Conservation (phyloP, 768 basidiomycete genomes). For the Termitomyces sp. region DNA sequence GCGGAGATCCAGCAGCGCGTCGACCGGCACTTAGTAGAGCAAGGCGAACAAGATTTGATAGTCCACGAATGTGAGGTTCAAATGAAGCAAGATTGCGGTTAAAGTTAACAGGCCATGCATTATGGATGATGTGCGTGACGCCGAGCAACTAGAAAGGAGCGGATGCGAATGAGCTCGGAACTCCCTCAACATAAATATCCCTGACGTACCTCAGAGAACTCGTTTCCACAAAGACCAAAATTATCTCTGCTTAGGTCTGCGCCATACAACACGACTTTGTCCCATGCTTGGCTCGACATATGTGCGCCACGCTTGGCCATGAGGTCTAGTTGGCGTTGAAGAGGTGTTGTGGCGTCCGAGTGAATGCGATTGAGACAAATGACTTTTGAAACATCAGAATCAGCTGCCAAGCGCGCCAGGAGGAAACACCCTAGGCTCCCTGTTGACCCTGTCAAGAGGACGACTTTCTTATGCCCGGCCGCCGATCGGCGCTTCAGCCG, state of each 20-base stretch:
- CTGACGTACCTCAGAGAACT: constrained; percentile 21
- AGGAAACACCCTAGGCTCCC: constrained; percentile 34
- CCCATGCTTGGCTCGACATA: constrained; percentile 22
- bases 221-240: constrained; percentile 22
- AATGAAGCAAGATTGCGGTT: constrained; percentile 38
- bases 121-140: constrained; percentile 29
- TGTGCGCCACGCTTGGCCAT: constrained; percentile 27
- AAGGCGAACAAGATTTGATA: constrained; percentile 29
- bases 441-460: constrained; percentile 35
- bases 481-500: constrained; percentile 5
- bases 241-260: constrained; percentile 22
- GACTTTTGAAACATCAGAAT: constrained; percentile 23
- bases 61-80: constrained; percentile 33
- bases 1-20: constrained; percentile 11
- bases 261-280: constrained; percentile 25
- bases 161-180: background rate
- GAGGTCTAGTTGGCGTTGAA: constrained; percentile 24
- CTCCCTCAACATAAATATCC: background rate
- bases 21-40: constrained; percentile 19
- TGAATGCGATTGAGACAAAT: constrained; percentile 27
- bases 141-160: constrained; percentile 16
- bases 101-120: constrained; percentile 45
- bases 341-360: constrained; percentile 10
- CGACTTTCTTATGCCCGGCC: constrained; percentile 16
- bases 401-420: constrained; percentile 23